Percentiles rank a stretch among this genome's conserved stretches.
Evolutionary conservation across 2,329 filamentous ascomycete genomes (phyloP).

Genomic region (Anthostomella pinea): DNA sequence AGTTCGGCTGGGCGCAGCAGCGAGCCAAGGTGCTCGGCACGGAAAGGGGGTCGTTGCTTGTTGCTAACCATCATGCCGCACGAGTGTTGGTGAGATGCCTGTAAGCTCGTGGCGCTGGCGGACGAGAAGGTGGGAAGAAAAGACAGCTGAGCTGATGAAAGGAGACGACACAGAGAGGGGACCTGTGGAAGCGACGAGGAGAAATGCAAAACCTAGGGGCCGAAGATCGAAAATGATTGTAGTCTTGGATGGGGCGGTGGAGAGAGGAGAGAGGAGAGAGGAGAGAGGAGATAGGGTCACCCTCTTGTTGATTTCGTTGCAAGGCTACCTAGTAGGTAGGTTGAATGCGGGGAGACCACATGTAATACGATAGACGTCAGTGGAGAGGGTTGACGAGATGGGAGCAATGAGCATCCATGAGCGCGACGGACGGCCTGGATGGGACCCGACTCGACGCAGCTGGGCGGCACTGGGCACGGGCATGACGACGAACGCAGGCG

Average conservation of each 20-base stretch:
- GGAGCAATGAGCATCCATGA: no score
- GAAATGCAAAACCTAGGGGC: no score
- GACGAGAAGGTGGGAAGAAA: no score
- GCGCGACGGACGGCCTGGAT: no score
- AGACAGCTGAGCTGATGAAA: no score
- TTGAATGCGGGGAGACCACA: not conserved
- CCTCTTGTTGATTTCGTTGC: conserved; percentile 1
- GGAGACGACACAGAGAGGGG: no score
- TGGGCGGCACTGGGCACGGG: not conserved
- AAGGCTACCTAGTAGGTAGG: no score
- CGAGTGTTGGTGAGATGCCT: not conserved
- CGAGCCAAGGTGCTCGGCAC: conserved; percentile 74
- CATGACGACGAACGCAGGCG: not conserved
- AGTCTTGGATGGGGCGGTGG: not conserved
- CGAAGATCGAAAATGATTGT: no score
- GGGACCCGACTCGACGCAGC: not conserved
- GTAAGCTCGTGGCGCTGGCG: no score
- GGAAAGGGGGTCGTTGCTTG: conserved; percentile 56
- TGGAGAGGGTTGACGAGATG: not conserved
- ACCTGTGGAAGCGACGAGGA: no score
- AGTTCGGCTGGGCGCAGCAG: conserved; percentile 65
- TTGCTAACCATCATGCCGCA: conserved; percentile 23
- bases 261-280: not conserved
- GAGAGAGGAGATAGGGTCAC: not conserved
- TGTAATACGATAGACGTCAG: not conserved